Conservation (phyloP, 805 yeast genomes). For the Metschnikowia amazonensis region DNA sequence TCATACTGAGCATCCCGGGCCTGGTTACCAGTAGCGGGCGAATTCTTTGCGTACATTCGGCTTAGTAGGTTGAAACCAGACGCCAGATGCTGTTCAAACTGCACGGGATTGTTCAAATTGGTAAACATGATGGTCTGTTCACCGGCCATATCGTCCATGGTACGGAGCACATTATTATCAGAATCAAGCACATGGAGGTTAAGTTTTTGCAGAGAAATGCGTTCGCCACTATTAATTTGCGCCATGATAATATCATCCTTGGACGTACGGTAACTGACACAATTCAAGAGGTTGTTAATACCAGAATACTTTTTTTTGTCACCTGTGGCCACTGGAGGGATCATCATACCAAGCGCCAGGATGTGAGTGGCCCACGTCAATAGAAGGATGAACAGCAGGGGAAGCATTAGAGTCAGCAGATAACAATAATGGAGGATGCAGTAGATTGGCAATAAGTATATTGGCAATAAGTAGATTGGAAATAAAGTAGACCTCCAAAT, state of each 20-base stretch:
- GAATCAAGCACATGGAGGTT: constrained; percentile 37
- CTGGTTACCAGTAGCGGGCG: constrained; percentile 8
- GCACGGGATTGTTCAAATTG: constrained; percentile 31
- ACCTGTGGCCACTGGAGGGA: constrained; percentile 33
- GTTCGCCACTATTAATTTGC: constrained; percentile 29
- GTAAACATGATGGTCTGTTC: constrained; percentile 35
- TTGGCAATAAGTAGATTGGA: too few relatives aligned
- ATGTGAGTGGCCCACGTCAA: constrained; percentile 4
- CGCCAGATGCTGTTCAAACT: constrained; percentile 13
- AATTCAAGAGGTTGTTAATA: constrained; percentile 28
- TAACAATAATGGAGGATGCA: too few relatives aligned
- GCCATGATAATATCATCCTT: constrained; percentile 38
- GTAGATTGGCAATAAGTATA: too few relatives aligned
- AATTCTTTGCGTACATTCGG: neutral
- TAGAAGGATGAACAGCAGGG: too few relatives aligned
- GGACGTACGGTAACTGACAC: constrained; percentile 35
- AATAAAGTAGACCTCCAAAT: too few relatives aligned
- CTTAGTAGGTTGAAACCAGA: neutral
- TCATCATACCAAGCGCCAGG: constrained; percentile 30
- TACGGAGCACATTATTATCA: constrained; percentile 33
- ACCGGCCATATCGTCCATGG: constrained; percentile 27
- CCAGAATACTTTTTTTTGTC: constrained; percentile 29
- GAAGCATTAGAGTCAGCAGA: too few relatives aligned
- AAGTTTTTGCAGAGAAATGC: constrained; percentile 30
- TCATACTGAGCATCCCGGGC: constrained; percentile 14